phyloP scores from a whole-genome alignment of 441 rosid genomes.

The Pelargonium myrrhifolium region DNA sequence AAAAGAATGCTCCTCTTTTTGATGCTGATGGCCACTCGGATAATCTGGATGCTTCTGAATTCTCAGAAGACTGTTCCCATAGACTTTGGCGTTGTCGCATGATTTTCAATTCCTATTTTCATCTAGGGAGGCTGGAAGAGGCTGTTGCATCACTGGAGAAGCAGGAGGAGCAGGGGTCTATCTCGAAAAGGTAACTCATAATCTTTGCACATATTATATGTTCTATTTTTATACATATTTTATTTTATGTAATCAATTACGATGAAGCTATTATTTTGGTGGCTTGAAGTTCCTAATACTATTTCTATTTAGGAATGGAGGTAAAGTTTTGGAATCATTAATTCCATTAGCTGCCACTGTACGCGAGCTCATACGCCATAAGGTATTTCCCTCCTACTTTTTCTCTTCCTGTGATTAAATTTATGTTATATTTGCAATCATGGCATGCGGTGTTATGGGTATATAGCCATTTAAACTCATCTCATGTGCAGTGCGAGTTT shows the following conservation, averaged over 20 bases:
- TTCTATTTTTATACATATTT: not conserved
- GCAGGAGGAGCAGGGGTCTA: conserved; percentile 43
- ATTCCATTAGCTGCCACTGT: conserved; percentile 46
- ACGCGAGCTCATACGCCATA: conserved; percentile 49
- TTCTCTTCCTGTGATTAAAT: not conserved
- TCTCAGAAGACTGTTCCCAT: conserved; percentile 25
- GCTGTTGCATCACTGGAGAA: conserved; percentile 48
- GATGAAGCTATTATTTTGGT: not conserved
- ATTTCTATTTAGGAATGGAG: conserved; percentile 24
- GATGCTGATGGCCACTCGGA: conserved; percentile 24
- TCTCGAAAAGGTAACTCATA: conserved; percentile 37
- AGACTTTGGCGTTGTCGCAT: conserved; percentile 49
- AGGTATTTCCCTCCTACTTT: conserved; percentile 37
- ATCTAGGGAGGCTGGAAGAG: conserved; percentile 52
- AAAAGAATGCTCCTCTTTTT: conserved; percentile 32
- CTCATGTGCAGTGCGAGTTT: no score
- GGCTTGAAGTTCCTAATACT: conserved; percentile 17
- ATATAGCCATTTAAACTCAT: no score
- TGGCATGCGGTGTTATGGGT: not conserved
- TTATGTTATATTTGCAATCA: not conserved
- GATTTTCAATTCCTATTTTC: conserved; percentile 51
- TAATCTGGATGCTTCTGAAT: conserved; percentile 28
- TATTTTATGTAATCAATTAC: not conserved
- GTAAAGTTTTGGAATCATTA: conserved; percentile 42
- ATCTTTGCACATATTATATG: not conserved